Evolutionary conservation across 805 yeast species (phyloP).

Genomic region (Cyberlindnera bimundalis): DNA sequence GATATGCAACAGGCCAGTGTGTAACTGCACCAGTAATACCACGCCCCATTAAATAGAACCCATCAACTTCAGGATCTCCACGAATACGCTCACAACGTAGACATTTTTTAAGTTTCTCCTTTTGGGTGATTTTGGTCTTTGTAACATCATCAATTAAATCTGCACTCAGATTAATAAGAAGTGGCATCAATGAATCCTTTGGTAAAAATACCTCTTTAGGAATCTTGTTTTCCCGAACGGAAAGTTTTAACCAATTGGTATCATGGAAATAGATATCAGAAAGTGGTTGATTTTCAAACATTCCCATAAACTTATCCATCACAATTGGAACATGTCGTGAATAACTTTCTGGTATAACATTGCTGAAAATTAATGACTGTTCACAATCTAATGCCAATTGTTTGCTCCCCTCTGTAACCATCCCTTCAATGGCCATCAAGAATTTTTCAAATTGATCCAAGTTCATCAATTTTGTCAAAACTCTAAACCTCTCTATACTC

Average conservation of each 20-base stretch:
- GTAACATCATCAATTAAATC: constrained; percentile 31
- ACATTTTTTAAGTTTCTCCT: constrained; percentile 40
- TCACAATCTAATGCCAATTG: constrained; percentile 21
- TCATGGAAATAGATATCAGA: constrained; percentile 42
- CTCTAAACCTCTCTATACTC: constrained; percentile 36
- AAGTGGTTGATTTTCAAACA: constrained; percentile 4
- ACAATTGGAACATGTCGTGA: constrained; percentile 11
- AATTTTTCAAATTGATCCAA: constrained; percentile 57
- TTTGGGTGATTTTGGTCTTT: constrained; percentile 23
- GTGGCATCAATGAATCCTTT: constrained; percentile 31
- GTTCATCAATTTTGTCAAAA: constrained; percentile 33
- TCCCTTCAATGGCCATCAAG: constrained; percentile 50
- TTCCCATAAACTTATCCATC: constrained; percentile 2
- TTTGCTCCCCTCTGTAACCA: constrained; percentile 17
- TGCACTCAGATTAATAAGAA: constrained; percentile 30
- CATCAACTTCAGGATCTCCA: constrained; percentile 27
- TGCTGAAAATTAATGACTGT: constrained; percentile 26
- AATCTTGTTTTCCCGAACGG: constrained; percentile 25
- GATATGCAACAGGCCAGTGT: constrained; percentile 64
- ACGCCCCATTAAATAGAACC: constrained; percentile 24
- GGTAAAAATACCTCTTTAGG: constrained; percentile 35
- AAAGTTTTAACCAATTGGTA: constrained; percentile 58
- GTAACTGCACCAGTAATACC: constrained; percentile 23
- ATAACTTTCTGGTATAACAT: constrained; percentile 26
- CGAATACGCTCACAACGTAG: constrained; percentile 52